These are phyloP conservation scores for Plenodomus tracheiphilus DNA, from an alignment of 2,329 filamentous ascomycete genomes.

Conservation along the genomic window DNA sequence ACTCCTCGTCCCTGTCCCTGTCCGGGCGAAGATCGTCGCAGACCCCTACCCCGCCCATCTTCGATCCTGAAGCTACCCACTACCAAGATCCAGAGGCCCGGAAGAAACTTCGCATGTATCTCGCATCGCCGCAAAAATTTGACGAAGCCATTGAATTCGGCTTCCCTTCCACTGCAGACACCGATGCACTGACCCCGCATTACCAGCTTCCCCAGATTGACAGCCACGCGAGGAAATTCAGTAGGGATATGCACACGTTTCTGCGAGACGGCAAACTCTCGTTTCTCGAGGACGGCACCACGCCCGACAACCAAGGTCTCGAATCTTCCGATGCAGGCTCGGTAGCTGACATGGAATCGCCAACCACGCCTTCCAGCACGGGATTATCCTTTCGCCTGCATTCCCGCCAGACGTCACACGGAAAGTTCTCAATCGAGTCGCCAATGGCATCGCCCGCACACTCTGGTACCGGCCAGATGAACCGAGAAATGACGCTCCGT, in stretches of 20 bases:
- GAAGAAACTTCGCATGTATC: conserved; percentile 80
- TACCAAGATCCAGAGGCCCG: conserved; percentile 90
- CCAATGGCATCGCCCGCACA: conserved; percentile 29
- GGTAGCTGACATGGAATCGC: conserved; percentile 39
- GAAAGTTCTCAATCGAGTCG: conserved; percentile 39
- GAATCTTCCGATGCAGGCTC: conserved; percentile 38
- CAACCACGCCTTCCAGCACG: conserved; percentile 43
- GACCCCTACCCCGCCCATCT: conserved; percentile 31
- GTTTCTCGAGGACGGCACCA: conserved; percentile 40
- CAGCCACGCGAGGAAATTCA: conserved; percentile 46
- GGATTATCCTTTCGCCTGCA: conserved; percentile 39
- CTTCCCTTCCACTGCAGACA: conserved; percentile 65
- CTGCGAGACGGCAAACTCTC: conserved; percentile 60
- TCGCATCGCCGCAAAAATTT: conserved; percentile 90
- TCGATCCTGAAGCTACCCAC: conserved; percentile 73
- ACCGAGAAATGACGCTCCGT: conserved; percentile 89
- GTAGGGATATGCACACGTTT: conserved; percentile 61
- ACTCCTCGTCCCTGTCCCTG: conserved; percentile 32
- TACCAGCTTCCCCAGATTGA: conserved; percentile 40
- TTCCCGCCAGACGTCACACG: conserved; percentile 34
- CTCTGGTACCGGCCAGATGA: conserved; percentile 39
- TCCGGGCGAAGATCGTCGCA: conserved; percentile 34
- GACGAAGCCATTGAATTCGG: conserved; percentile 94
- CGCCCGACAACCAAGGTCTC: conserved; percentile 34
- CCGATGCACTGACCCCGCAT: conserved; percentile 23